Evolutionary conservation across 1,139 yeast genomes (phyloP).

Genomic region (Insectozyma bohioensis): DNA sequence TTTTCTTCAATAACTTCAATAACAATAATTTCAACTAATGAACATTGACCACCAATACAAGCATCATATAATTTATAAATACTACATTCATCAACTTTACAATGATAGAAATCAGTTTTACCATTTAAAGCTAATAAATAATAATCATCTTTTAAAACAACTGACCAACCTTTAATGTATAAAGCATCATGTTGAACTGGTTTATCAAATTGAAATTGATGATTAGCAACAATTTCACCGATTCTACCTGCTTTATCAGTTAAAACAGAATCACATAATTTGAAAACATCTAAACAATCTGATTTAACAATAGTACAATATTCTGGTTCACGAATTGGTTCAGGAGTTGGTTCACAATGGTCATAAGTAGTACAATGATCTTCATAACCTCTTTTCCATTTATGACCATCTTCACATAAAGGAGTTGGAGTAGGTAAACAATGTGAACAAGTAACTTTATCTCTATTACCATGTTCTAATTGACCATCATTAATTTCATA

Average conservation of each 20-base stretch:
- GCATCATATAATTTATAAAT: conserved; percentile 8
- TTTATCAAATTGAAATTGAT: conserved; percentile 47
- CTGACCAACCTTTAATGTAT: conserved; percentile 17
- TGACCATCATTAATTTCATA: too few species aligned
- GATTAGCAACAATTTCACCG: conserved; percentile 58
- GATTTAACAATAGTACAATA: too few species aligned
- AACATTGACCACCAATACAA: conserved; percentile 18
- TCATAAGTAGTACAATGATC: too few species aligned
- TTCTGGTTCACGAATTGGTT: too few species aligned
- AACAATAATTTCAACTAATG: conserved; percentile 6
- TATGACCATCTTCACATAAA: too few species aligned
- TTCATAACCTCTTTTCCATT: too few species aligned
- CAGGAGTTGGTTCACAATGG: too few species aligned
- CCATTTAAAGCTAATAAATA: conserved; percentile 14
- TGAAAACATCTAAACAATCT: too few species aligned
- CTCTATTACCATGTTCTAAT: too few species aligned
- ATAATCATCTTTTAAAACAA: conserved; percentile 20
- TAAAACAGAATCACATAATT: conserved; percentile 51
- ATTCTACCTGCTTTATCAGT: conserved; percentile 66
- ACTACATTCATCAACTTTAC: conserved; percentile 37
- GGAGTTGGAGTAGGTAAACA: too few species aligned
- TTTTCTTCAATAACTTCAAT: too few species aligned
- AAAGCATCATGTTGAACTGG: conserved; percentile 19
- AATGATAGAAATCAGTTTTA: conserved; percentile 26
- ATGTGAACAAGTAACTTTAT: too few species aligned